A percentile compares a stretch with the other conserved stretches of the same genome.
Evolutionary conservation across 139 green algal species (phyloP).

Genomic region (Haematococcus sp.): DNA sequence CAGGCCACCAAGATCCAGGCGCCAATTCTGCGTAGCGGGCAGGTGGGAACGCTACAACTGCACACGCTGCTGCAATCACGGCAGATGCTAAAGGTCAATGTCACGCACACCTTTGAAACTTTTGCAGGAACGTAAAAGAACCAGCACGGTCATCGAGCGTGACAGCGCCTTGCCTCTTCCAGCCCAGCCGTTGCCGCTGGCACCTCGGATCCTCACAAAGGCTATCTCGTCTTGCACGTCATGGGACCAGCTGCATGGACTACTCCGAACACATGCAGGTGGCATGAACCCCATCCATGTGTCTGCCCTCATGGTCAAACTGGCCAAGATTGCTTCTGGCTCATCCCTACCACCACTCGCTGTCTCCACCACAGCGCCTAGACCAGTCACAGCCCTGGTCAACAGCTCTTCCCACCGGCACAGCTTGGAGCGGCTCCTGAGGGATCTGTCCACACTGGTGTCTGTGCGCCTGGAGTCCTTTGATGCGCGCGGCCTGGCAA

Average conservation of each 20-base stretch:
- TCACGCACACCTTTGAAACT: too few relatives aligned
- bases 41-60: too few relatives aligned
- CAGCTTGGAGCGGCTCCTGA: slow-evolving; percentile 17
- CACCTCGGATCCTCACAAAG: not conserved
- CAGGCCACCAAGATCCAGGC: too few relatives aligned
- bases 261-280: not conserved
- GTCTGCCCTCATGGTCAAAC: slow-evolving; percentile 18
- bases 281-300: slow-evolving; percentile 29
- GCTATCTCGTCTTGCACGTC: slow-evolving; percentile 8
- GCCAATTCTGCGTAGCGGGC: too few relatives aligned
- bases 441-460: slow-evolving; percentile 19
- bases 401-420: not conserved
- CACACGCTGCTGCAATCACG: too few relatives aligned
- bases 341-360: too few relatives aligned
- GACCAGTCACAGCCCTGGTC: not conserved
- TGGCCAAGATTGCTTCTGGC: slow-evolving; percentile 20
- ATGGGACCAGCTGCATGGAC: slow-evolving; percentile 15
- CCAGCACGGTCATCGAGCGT: too few relatives aligned
- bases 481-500: slow-evolving; percentile 17
- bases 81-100: too few relatives aligned
- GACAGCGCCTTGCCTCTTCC: too few relatives aligned
- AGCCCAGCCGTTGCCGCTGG: too few relatives aligned
- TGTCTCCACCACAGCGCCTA: too few relatives aligned
- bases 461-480: slow-evolving; percentile 1
- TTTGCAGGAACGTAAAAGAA: too few relatives aligned